Conservation (phyloP, 768 basidiomycete genomes). For the Fibroporia radiculosa region DNA sequence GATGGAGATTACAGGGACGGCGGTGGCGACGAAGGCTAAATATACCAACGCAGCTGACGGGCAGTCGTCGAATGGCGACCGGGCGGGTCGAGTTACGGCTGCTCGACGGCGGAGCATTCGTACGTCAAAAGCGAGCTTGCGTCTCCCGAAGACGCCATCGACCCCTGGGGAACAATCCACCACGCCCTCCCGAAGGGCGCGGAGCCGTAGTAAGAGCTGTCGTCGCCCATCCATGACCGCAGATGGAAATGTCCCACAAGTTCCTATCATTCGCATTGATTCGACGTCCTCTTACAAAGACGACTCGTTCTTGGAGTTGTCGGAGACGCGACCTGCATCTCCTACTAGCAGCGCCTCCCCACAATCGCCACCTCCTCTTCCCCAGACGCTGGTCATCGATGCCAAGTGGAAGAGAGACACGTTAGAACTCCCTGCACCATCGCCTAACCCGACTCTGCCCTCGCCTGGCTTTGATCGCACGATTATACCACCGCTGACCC, state of each 20-base stretch:
- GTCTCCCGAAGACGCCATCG: slow-evolving; percentile 38
- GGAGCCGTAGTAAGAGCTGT: slow-evolving; percentile 19
- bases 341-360: slow-evolving; percentile 4
- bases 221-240: slow-evolving; percentile 9
- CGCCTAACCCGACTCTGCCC: not conserved
- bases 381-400: slow-evolving; percentile 1
- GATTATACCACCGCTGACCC: slow-evolving; percentile 14
- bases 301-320: slow-evolving; percentile 21
- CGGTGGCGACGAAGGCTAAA: slow-evolving; percentile 29
- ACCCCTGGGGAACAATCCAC: not conserved
- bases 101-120: slow-evolving; percentile 59
- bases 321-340: slow-evolving; percentile 16
- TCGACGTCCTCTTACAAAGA: slow-evolving; percentile 7
- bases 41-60: slow-evolving; percentile 11
- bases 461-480: slow-evolving; percentile 10
- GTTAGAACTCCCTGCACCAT: not conserved
- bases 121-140: slow-evolving; percentile 58
- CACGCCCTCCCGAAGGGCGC: not conserved
- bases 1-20: slow-evolving; percentile 30
- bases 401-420: not conserved
- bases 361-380: slow-evolving; percentile 6
- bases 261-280: slow-evolving; percentile 15
- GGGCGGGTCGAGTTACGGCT: slow-evolving; percentile 44
- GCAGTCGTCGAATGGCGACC: slow-evolving; percentile 25
- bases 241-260: slow-evolving; percentile 9